Evolutionary conservation across 2,329 filamentous ascomycete genomes (phyloP), one percentile per base, ranked within the genome.

Genomic region (Alternaria burnsii): DNA sequence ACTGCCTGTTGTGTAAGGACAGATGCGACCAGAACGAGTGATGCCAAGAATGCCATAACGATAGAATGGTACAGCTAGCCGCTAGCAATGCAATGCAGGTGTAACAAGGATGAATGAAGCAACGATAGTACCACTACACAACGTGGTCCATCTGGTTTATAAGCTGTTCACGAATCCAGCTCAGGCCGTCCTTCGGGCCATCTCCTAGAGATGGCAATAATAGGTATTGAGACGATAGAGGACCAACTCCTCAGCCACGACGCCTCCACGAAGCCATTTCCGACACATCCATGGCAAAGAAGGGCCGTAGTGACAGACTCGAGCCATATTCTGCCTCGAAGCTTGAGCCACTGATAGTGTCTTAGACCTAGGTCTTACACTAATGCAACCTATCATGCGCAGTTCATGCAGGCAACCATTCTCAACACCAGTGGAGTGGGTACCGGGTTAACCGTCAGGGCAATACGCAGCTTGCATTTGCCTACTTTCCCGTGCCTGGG

Each of bases 41-140:
- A 47, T 47, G 42, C 32, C 42, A 55, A 40, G 42, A 44, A 5
- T 22, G n/a, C 42, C 52, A 55, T 55, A 36, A 14, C 40, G 32
- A 55, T 2, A 5, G 52, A 14, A 28, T 26, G 8, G 2, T 48
- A 20, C 7, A 48, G 10, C 18, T 48, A 34, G 30, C 30, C 44
- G 28, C 28, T 48, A 34, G 44, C n/a, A 22, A 48, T 48, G 28
- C 28, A 48, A 48, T 48, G 44, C 44, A 48, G 8, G 28, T 24
- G 11, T 14, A 34, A 48, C 44, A 48, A 48, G 30, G 52, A 47
- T 47, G 32, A 14, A 10, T 32, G 52, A 12, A 28, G 42, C n/a
- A 46, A 34, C 20, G 28, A 34, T 11, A 16, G 44, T 34, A 11
- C 4, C 44, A 48, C 44, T 30, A 48, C 4, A 32, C 12, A 22